Base-by-base conservation (phyloP, 2,329 filamentous ascomycete species). In the Calonectria leucothoes region DNA sequence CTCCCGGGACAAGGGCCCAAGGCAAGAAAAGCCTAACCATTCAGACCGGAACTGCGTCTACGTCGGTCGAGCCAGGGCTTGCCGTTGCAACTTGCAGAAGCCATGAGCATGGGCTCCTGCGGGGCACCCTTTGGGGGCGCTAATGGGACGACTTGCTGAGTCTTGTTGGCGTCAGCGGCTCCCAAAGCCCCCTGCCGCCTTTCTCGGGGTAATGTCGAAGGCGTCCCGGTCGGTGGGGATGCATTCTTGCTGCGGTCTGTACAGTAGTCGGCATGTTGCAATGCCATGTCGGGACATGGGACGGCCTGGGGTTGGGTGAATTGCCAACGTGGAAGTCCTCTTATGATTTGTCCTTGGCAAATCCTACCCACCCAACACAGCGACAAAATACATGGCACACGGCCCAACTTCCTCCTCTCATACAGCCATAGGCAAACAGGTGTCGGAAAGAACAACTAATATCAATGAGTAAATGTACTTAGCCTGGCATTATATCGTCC, bases 101-200 rank as follows among this genome's bases (percentile, higher is more conserved):
- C 64, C 63, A 63, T 67, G 70, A 31, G 52, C 42, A 71, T 52
- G 25, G 70, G 48, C 70, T 55, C 35, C 65, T 72, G 70, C 55
- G 70, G 70, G 61, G 37, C 65, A 66, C 42, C 31, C 23, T 61
- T 35, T 61, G 33, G 29, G 65, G 61, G 51, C 68, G 66, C 72
- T 74, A 69, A 72, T 70, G 65, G 65, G 65, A 70, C 72, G 48
- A 71, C 57, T 52, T 65, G 49, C 49, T 57, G 48, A 72, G 63
- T 39, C 37, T 63, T 71, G 63, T 67, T 70, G 66, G 69, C 69
- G 61, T 71, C 66, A 61, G 68, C 75, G 76, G 68, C 76, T 76
- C 71, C 67, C 59, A 27, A 57, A 55, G 35, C 69, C 70, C 70
- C 72, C 64, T 61, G 55, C 55, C 55, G 31, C n/a, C 45, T 33